Percentiles rank a stretch among this genome's conserved stretches.
Evolutionary conservation across 148 eudicot species (phyloP).

Genomic region (Amaranthus hypochondriacus): DNA sequence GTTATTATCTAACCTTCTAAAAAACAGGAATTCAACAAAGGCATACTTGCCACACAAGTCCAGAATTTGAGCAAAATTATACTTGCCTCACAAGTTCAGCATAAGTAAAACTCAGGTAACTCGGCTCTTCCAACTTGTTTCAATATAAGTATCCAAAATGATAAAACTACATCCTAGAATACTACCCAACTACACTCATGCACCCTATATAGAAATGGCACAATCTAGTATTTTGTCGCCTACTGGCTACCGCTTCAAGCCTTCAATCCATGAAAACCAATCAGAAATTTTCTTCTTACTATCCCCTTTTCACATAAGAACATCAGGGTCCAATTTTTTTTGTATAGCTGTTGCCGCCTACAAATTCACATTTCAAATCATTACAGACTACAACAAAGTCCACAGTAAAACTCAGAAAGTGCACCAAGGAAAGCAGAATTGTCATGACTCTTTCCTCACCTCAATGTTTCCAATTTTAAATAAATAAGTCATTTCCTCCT

Average conservation of each 20-base stretch:
- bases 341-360: constrained; percentile 64
- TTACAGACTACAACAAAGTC: not conserved
- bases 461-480: constrained; percentile 80
- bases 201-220: not conserved
- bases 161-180: not conserved
- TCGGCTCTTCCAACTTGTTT: not conserved
- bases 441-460: constrained; percentile 34
- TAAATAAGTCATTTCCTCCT: constrained; percentile 85
- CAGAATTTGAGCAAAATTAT: not conserved
- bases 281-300: not conserved
- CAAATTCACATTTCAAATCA: not conserved
- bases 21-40: not conserved
- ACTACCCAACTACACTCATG: not conserved
- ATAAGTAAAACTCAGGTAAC: not conserved
- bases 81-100: constrained; percentile 5
- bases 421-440: not conserved
- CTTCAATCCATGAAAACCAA: not conserved
- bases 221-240: not conserved
- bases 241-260: not conserved
- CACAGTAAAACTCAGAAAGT: not conserved
- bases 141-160: not conserved
- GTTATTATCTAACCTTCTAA: not conserved
- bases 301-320: constrained; percentile 44
- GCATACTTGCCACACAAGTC: not conserved
- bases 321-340: constrained; percentile 80